Conservation (phyloP, 2,329 filamentous ascomycete species). For the Nothophoma quercina region DNA sequence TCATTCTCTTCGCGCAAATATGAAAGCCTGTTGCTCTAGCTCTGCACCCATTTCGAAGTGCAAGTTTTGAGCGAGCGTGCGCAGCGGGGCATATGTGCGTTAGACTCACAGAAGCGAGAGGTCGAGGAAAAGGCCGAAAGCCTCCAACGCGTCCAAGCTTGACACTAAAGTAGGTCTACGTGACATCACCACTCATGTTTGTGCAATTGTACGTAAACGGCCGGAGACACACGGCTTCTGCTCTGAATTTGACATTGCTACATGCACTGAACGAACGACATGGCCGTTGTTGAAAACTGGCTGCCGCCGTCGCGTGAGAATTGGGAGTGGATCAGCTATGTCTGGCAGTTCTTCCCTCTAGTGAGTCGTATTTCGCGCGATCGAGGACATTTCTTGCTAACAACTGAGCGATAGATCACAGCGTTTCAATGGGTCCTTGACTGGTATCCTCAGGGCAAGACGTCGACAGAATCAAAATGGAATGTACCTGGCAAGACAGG, state of each 20-base stretch:
- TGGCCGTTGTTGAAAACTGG: slow-evolving; percentile 55
- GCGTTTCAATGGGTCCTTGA: slow-evolving; percentile 74
- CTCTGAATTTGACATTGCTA: background rate
- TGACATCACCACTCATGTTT: slow-evolving; percentile 13
- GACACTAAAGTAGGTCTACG: background rate
- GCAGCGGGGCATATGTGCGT: background rate
- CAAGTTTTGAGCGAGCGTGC: too few relatives aligned
- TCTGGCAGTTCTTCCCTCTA: slow-evolving; percentile 61
- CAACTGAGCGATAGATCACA: slow-evolving; percentile 64
- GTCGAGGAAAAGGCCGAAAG: background rate
- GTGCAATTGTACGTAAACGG: background rate
- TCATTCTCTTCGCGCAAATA: too few relatives aligned
- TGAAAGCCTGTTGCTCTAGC: too few relatives aligned
- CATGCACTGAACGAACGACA: slow-evolving; percentile 20
- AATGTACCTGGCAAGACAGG: slow-evolving; percentile 90
- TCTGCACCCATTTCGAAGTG: background rate
- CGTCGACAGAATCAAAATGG: slow-evolving; percentile 73
- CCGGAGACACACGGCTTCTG: background rate
- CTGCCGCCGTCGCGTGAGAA: slow-evolving; percentile 60
- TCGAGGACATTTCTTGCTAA: background rate
- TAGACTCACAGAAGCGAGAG: background rate
- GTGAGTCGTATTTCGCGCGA: slow-evolving; percentile 41
- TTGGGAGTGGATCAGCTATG: slow-evolving; percentile 55
- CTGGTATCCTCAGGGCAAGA: slow-evolving; percentile 94
- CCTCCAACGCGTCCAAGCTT: slow-evolving; percentile 6